phyloP scores from a whole-genome alignment of 2,329 filamentous ascomycete species.

The Emydomyces testavorans region DNA sequence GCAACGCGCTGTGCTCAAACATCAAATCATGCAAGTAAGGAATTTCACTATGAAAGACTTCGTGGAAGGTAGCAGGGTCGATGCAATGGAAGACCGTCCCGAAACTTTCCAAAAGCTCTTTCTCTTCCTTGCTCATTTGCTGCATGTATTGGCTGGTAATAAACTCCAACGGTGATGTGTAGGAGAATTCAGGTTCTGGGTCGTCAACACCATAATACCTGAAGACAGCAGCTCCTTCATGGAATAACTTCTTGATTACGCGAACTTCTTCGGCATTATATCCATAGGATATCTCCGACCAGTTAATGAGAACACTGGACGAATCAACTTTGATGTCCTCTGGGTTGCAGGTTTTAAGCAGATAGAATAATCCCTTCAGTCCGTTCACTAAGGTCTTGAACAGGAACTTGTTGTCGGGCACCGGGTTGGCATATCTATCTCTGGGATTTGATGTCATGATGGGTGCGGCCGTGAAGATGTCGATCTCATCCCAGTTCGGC shows the following conservation, averaged over 20 bases:
- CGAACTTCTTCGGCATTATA: conserved; percentile 96
- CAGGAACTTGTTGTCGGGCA: conserved; percentile 93
- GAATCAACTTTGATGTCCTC: conserved; percentile 56
- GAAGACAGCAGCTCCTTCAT: conserved; percentile 91
- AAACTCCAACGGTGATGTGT: conserved; percentile 75
- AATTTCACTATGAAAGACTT: conserved; percentile 96
- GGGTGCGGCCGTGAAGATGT: conserved; percentile 91
- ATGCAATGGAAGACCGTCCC: conserved; percentile 98
- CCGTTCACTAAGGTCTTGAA: conserved; percentile 96
- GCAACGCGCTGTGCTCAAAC: conserved; percentile 84
- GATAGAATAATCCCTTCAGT: conserved; percentile 91
- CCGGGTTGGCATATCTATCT: conserved; percentile 78
- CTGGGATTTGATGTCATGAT: conserved; percentile 91
- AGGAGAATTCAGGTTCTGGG: conserved; percentile 56
- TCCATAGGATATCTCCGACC: conserved; percentile 89
- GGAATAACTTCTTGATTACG: conserved; percentile 93
- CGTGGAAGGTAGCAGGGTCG: conserved; percentile 94
- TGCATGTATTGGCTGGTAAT: conserved; percentile 93
- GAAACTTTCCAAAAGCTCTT: conserved; percentile 92
- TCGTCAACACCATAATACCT: conserved; percentile 92
- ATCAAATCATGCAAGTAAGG: conserved; percentile 95
- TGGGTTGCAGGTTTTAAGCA: conserved; percentile 81
- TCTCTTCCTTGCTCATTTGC: conserved; percentile 89
- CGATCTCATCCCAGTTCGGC: conserved; percentile 95
- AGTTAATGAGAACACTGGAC: conserved; percentile 71